Percentiles rank a stretch among this genome's conserved stretches.
Conservation (phyloP, 768 basidiomycete genomes). For the Baorangia bicolor region DNA sequence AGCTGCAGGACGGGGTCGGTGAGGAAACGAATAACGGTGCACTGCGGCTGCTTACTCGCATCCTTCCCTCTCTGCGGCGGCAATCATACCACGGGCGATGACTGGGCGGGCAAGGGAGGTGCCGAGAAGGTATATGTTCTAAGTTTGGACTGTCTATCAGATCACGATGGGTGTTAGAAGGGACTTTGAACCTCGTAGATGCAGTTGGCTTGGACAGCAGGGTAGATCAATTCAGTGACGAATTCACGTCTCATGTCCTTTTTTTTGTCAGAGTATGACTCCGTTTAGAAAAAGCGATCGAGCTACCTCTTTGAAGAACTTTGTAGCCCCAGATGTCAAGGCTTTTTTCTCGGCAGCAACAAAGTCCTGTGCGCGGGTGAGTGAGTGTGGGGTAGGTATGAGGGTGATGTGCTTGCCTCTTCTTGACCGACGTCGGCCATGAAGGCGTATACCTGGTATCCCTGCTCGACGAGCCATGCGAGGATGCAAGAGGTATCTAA, state of each 20-base stretch:
- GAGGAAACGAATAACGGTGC: not conserved
- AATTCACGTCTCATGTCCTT: constrained; percentile 96
- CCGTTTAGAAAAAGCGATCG: not conserved
- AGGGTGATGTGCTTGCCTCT: constrained; percentile 48
- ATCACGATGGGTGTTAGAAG: not conserved
- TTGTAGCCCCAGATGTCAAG: constrained; percentile 87
- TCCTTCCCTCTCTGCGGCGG: constrained; percentile 81
- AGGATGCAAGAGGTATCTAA: constrained; percentile 97
- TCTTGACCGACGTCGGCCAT: constrained; percentile 96
- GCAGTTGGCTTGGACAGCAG: constrained; percentile 96
- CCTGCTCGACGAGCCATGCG: constrained; percentile 97
- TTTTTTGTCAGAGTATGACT: not conserved
- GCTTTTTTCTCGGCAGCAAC: constrained; percentile 90
- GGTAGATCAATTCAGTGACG: constrained; percentile 94
- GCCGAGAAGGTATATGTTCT: constrained; percentile 96
- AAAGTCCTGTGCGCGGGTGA: constrained; percentile 66
- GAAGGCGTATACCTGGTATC: constrained; percentile 96
- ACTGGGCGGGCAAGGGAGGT: constrained; percentile 98
- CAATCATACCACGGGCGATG: constrained; percentile 99
- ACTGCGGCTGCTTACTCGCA: constrained; percentile 75
- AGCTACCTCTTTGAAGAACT: constrained; percentile 85
- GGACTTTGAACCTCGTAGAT: constrained; percentile 82
- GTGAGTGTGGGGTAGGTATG: not conserved
- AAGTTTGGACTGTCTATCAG: not conserved
- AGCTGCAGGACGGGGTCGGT: constrained; percentile 46